These are phyloP conservation scores for Diaporthe eres DNA, from an alignment of 2,329 filamentous ascomycete species.

Conservation along the genomic window DNA sequence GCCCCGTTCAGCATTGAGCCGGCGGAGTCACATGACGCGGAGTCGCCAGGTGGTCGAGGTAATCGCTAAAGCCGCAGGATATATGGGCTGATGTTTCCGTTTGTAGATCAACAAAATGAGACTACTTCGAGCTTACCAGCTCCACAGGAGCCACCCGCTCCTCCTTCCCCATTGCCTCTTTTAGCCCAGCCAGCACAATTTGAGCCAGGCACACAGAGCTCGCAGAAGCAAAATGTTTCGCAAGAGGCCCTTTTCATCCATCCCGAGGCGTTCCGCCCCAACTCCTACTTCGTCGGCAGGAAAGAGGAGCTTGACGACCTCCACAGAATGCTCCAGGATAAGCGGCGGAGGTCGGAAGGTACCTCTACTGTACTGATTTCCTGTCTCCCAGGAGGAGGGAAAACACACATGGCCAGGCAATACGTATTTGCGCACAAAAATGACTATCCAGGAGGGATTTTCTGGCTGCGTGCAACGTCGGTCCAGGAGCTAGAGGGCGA, in stretches of 20 bases:
- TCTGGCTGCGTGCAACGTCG: conserved; percentile 77
- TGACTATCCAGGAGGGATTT: conserved; percentile 75
- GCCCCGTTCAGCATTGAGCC: conserved; percentile 31
- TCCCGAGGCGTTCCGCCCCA: conserved; percentile 72
- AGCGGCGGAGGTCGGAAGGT: conserved; percentile 67
- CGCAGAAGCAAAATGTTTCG: conserved; percentile 24
- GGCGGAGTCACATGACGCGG: conserved; percentile 6
- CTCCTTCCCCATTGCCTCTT: conserved; percentile 43
- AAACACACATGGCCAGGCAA: conserved; percentile 77
- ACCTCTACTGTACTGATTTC: conserved; percentile 75
- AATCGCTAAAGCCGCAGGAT: conserved; percentile 31
- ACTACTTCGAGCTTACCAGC: conserved; percentile 32
- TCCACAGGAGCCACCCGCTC: conserved; percentile 28
- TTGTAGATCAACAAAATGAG: conserved; percentile 40
- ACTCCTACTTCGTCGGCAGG: conserved; percentile 74
- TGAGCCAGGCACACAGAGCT: conserved; percentile 1
- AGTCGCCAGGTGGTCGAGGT: conserved; percentile 38
- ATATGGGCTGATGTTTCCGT: conserved; percentile 45
- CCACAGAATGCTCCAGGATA: conserved; percentile 71
- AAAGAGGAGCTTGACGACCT: conserved; percentile 69
- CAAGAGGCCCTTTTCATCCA: conserved; percentile 55
- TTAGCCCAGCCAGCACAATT: conserved; percentile 13
- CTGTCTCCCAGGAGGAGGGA: conserved; percentile 76
- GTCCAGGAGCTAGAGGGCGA: conserved; percentile 70
- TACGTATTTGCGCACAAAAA: conserved; percentile 74